Evolutionary conservation across 2,329 filamentous ascomycete genomes (phyloP), one percentile per base, ranked within the genome.

Genomic region (Ceratocystiopsis minuta): DNA sequence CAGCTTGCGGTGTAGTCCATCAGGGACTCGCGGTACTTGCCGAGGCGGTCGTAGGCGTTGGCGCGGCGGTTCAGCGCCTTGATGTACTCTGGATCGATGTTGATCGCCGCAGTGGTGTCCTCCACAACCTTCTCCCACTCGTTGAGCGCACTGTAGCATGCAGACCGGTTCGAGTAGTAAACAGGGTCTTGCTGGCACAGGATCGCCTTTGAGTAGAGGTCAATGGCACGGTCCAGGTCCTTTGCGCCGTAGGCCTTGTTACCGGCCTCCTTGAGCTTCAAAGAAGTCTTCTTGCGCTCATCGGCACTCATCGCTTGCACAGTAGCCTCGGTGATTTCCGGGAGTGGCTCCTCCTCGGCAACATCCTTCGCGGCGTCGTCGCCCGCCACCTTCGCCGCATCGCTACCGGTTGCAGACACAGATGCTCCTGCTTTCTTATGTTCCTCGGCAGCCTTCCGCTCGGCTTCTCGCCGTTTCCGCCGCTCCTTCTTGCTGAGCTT

Each of bases 1-100:
- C 90, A 98, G 64, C 88, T 95, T 45, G 90, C 90, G 10, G 90
- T 98, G 65, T 93, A 96, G 64, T 98, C 90, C 49, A 98, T 74
- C 10, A 98, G 78, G 37, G 90, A 88, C 58, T 96, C 88, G 60
- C 86, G 90, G 67, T 80, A 94, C 62, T 80, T 80, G 54, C 79
- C 79, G 37, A 90, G 75, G 60, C 95, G 82, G 64, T 98, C 90
- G 62, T 96, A 98, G 44, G 90, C 90, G 57, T 92, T 92, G 43
- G 90, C 90, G 54, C 90, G 78, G 55, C 90, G 80, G 71, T 98
- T 98, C 53, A 98, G 70, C 32, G 90, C 90, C 70, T 98, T 96
- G 61, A 98, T 78, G 60, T 98, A 98, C 64, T 93, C 83, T 52
- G 80, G 80, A 59, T 98, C 85, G 62, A 98, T 81, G 58, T 74